Evolutionary conservation across 208 protist genomes (phyloP).

Genomic region (Wallacemonas sp.): DNA sequence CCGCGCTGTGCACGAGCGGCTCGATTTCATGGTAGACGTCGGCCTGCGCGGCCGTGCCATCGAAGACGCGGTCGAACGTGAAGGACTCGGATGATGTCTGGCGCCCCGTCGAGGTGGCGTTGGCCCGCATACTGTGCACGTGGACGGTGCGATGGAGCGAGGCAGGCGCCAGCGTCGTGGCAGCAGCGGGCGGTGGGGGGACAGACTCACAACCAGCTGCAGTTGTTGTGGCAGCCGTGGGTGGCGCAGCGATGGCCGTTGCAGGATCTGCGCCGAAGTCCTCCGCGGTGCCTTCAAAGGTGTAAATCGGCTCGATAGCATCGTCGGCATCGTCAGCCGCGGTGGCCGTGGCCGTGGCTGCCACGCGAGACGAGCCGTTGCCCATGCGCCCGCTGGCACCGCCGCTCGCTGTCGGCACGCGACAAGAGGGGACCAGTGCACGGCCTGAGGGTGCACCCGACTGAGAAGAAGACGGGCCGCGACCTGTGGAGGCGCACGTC

Average conservation of each 20-base stretch:
- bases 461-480: not conserved
- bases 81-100: slow-evolving; percentile 39
- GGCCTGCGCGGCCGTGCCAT: slow-evolving; percentile 35
- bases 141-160: slow-evolving; percentile 25
- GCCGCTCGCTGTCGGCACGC: not conserved
- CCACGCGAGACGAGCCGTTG: no score
- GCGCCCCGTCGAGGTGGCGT: slow-evolving; percentile 71
- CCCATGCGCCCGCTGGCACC: no score
- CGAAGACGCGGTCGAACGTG: slow-evolving; percentile 55
- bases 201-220: not conserved
- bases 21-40: slow-evolving; percentile 89
- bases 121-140: slow-evolving; percentile 54
- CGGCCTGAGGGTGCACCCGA: not conserved
- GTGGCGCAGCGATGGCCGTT: not conserved
- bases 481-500: not conserved
- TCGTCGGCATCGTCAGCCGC: not conserved
- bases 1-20: slow-evolving; percentile 86
- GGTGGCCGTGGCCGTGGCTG: no score
- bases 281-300: slow-evolving; percentile 11
- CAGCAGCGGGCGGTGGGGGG: not conserved
- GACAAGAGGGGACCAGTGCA: not conserved
- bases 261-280: slow-evolving; percentile 8
- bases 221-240: not conserved
- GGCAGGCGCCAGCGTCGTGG: not conserved
- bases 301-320: not conserved